Evolutionary conservation across 768 basidiomycete genomes (phyloP).

Genomic region (Suillus subluteus): DNA sequence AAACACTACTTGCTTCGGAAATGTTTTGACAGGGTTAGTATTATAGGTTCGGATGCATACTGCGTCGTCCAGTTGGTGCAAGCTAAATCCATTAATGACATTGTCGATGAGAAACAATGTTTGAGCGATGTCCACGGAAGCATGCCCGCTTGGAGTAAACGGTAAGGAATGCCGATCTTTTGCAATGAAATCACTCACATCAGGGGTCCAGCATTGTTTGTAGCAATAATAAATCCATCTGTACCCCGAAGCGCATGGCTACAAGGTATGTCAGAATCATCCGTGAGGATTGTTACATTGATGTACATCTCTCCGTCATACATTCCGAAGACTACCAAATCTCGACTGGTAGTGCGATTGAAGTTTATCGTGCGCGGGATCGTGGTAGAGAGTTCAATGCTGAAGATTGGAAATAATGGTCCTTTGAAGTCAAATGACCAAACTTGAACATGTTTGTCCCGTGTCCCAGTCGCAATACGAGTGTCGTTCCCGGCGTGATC

Average conservation of each 20-base stretch:
- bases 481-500: background rate
- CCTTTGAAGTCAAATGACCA: background rate
- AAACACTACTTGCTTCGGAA: background rate
- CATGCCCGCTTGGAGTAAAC: background rate
- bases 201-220: background rate
- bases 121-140: background rate
- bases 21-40: background rate
- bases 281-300: no score
- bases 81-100: constrained; percentile 1
- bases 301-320: no score
- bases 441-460: background rate
- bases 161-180: background rate
- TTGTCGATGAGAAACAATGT: background rate
- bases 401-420: background rate
- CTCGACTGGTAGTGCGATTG: background rate
- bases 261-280: no score
- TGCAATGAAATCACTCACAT: background rate
- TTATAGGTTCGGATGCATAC: background rate
- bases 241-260: background rate
- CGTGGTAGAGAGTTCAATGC: no score
- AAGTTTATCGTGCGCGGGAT: background rate
- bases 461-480: background rate
- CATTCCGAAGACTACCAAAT: background rate
- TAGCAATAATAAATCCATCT: background rate
- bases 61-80: background rate